Evolutionary conservation across 768 basidiomycete species (phyloP).

Genomic region (Gloeostereum incarnatum): DNA sequence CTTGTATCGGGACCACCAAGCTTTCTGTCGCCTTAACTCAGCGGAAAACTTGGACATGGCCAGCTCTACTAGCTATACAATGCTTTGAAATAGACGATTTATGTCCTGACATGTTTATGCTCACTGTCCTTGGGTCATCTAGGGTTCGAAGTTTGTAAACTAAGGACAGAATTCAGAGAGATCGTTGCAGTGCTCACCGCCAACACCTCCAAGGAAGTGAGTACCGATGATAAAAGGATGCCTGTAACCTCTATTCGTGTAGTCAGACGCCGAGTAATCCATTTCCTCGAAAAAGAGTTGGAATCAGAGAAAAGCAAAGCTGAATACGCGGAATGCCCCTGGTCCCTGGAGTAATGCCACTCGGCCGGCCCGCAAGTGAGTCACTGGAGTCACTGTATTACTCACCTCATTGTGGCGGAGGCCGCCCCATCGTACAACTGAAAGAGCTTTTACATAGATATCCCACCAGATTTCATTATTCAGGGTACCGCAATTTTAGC

Average conservation of each 20-base stretch:
- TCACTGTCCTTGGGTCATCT: conserved; percentile 42
- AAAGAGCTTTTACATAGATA: no score
- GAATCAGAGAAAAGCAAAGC: no score
- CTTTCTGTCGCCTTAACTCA: conserved; percentile 24
- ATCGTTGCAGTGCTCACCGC: conserved; percentile 17
- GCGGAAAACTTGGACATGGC: conserved; percentile 42
- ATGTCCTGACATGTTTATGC: conserved; percentile 3
- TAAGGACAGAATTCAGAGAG: background rate
- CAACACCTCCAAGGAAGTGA: conserved; percentile 33
- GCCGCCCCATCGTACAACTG: no score
- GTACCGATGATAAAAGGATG: conserved; percentile 41
- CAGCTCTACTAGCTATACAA: conserved; percentile 31
- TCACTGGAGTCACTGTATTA: no score
- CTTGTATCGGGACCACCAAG: conserved; percentile 30
- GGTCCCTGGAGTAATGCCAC: no score
- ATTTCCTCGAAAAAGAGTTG: no score
- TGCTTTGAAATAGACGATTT: conserved; percentile 1
- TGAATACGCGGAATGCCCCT: no score
- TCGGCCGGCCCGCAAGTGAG: no score
- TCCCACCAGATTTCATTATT: no score
- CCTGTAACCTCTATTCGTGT: conserved; percentile 27
- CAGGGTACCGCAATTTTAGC: no score
- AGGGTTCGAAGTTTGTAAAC: background rate
- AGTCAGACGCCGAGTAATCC: no score
- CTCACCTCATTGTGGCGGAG: no score